Evolutionary conservation across 1,139 yeast species (phyloP).

Genomic region (Diutina mesorugosa): DNA sequence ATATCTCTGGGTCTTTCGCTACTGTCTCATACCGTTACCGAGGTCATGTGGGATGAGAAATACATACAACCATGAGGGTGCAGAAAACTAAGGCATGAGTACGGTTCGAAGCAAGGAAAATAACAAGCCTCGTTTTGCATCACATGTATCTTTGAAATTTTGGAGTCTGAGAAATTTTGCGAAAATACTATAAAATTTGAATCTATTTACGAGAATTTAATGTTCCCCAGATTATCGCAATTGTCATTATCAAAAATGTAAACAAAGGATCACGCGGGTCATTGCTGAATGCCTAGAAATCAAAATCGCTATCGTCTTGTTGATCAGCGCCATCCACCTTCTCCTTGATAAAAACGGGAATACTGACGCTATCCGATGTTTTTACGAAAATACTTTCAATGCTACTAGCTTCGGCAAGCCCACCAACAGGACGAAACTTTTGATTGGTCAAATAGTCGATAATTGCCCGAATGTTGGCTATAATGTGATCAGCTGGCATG

Average conservation of each 20-base stretch:
- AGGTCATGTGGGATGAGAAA: not conserved
- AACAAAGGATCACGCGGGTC: not conserved
- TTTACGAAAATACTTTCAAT: constrained; percentile 44
- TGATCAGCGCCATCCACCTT: not conserved
- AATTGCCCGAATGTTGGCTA: constrained; percentile 44
- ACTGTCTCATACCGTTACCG: not conserved
- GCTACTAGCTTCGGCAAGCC: constrained; percentile 30
- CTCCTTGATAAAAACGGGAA: constrained; percentile 16
- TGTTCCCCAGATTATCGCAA: not conserved
- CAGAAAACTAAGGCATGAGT: not conserved
- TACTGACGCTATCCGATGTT: constrained; percentile 50
- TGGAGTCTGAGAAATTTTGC: not conserved
- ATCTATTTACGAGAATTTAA: not conserved
- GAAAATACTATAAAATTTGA: not conserved
- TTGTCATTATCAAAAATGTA: not conserved
- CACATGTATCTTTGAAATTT: not conserved
- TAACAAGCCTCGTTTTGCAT: not conserved
- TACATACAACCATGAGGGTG: not conserved
- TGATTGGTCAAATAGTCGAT: constrained; percentile 35
- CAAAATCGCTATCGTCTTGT: not conserved
- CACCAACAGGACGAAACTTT: constrained; percentile 44
- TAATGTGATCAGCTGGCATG: constrained; percentile 28
- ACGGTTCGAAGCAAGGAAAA: not conserved
- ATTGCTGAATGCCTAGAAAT: not conserved
- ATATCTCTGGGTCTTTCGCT: not conserved